Conservation (phyloP, 257 asterid species). For the Solanum bukasovii region DNA sequence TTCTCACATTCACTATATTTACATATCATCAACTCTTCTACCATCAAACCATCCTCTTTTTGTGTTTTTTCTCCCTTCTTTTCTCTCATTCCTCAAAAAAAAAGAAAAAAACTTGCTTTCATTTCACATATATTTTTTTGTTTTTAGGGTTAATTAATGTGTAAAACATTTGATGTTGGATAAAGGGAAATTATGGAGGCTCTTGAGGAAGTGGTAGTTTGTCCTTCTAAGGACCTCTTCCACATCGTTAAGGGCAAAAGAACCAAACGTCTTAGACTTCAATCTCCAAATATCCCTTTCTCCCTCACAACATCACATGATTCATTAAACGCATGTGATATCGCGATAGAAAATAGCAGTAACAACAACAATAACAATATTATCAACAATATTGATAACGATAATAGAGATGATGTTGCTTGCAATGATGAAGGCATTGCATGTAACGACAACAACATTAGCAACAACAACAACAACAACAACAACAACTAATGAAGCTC, state of each 20-base stretch:
- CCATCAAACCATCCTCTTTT: background rate
- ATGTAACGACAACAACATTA: background rate
- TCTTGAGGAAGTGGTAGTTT: constrained; percentile 17
- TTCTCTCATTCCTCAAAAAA: constrained; percentile 1
- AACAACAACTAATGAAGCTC: constrained; percentile 21
- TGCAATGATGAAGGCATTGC: background rate
- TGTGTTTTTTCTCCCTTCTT: background rate
- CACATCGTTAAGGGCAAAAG: constrained; percentile 30
- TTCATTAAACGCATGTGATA: constrained; percentile 7
- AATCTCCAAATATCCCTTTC: constrained; percentile 19
- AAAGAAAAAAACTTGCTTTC: background rate
- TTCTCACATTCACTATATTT: background rate
- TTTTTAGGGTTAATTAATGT: background rate
- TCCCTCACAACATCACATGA: constrained; percentile 14
- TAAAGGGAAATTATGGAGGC: constrained; percentile 14
- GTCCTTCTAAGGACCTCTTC: constrained; percentile 18
- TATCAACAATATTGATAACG: background rate
- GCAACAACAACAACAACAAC: background rate
- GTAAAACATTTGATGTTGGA: constrained; percentile 7
- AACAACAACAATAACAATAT: background rate
- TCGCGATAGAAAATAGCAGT: background rate
- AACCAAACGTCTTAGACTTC: constrained; percentile 25
- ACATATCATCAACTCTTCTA: background rate
- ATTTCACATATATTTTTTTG: constrained; percentile 2
- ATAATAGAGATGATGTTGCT: background rate